These are phyloP conservation scores for Pythium coloratum DNA, from an alignment of 352 stramenopile genomes.

Conservation along the genomic window DNA sequence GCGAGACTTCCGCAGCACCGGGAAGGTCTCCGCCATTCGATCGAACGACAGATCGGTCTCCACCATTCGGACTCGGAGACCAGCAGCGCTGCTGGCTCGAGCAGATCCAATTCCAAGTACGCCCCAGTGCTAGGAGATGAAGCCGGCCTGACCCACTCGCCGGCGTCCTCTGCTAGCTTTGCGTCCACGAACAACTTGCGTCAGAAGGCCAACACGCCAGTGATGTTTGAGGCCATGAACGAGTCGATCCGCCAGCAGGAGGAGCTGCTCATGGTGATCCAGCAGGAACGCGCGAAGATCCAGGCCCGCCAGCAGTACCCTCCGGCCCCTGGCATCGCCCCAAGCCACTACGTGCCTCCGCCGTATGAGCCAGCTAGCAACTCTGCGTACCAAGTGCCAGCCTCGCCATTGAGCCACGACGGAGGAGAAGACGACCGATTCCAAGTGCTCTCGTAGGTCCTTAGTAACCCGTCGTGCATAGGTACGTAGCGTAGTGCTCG, in stretches of 20 bases:
- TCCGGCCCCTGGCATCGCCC: not conserved
- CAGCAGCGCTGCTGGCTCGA: conserved; percentile 17
- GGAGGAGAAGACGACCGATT: conserved; percentile 21
- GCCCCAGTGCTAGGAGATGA: not conserved
- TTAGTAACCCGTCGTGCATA: not conserved
- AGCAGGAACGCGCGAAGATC: conserved; percentile 27
- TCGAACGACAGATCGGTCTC: conserved; percentile 24
- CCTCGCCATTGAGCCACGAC: not conserved
- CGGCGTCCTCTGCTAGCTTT: conserved; percentile 10
- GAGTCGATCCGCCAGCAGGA: conserved; percentile 28
- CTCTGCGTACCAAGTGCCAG: not conserved
- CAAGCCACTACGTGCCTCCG: not conserved
- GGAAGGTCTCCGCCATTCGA: conserved; percentile 12
- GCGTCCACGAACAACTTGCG: conserved; percentile 5
- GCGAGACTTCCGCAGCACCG: not conserved
- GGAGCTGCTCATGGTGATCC: conserved; percentile 29
- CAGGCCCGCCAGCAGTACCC: conserved; percentile 19
- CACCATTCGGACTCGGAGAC: conserved; percentile 17
- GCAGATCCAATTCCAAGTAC: conserved; percentile 7
- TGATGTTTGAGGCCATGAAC: conserved; percentile 31
- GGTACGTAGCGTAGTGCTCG: not conserved
- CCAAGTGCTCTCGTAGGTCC: conserved; percentile 25
- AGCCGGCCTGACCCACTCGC: not conserved
- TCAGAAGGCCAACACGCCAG: not conserved
- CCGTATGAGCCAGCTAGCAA: not conserved